Base-by-base conservation (phyloP, 371 early-diverging fungal genomes). In the Entomophthora muscae region DNA sequence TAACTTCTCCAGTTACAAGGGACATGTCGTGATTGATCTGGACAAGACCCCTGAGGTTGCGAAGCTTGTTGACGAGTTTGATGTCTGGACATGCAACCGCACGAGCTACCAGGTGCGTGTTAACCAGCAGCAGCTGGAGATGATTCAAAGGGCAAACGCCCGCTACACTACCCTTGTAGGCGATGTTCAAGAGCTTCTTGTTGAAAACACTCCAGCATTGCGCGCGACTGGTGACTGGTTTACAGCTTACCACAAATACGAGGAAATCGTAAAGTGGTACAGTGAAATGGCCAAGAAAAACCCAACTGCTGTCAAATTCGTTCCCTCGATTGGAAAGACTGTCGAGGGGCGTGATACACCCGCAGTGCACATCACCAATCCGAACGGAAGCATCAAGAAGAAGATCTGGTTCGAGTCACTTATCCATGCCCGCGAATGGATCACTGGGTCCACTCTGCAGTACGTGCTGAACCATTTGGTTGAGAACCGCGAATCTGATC, bases 391-490 rank as follows among this genome's bases (percentile, higher is more conserved):
- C 7, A 7, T n/a, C 5, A 64, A 64, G 57, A 64, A 57, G 42
- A 55, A 64, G 32, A n/a, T 64, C 51, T 64, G 51, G 52, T 57
- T 64, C 13, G 42, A 64, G 28, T 55, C 57, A 2, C 32, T 65
- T 26, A 57, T 42, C 42, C 65, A 65, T 32, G 65, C 65, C 30
- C 52, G 65, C 7, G 65, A 65, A 61, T 65, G 65, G 65, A 65
- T 65, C 32, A 53, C 65, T 17, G 65, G 61, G 17, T 31, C 65
- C 5, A 65, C 61, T 28, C 21, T 61, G 27, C 60, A 59, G 23
- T 65, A 65, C 55, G 32, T 65, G 24, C 21, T 57, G n/a, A 57
- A 65, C 27, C 32, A 53, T 12, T 27, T 65, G 3, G 26, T 60
- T 17, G 13, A 52, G 17, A 42, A 57, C 21, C 58, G 58, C 55